Evolutionary conservation across 352 stramenopile species (phyloP), one percentile per base, ranked within the genome.

Genomic region (Globisporangium nodosum): DNA sequence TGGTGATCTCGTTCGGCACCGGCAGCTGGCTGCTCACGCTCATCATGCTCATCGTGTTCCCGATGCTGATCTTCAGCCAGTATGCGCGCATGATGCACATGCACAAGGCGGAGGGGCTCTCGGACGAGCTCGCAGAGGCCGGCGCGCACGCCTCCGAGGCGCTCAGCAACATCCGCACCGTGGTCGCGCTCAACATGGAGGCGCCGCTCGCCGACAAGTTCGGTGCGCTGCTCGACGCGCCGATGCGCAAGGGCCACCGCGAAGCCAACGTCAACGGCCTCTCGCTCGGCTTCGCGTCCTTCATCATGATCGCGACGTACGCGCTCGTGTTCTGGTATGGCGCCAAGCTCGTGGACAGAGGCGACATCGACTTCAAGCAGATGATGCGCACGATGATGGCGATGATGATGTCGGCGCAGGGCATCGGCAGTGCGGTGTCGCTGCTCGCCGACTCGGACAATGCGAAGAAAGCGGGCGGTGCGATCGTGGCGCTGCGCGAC

Each of bases 281-380:
- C 3, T 60, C 58, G 33, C 40, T 74, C 65, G 96, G 64, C 49
- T 97, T 68, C 57, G 90, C 42, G 71, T 96, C 68, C 11, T 70
- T 77, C 6, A 63, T 76, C 31, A 64, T 70, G 39, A 70, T 81
- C 31, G 72, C 67, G 1, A 52, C 56, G 15, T 78, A 81, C 46
- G 66, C 77, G 31, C 60, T 89, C 35, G 65, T 78, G n/a, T 87
- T 87, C 58, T 85, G 73, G 66, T 79, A 85, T 56, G 77, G 77
- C 30, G 77, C 72, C 0, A 64, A 56, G 56, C 50, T 85, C 20
- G 74, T 87, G 5, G 52, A 64, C 21, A 53, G 61, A 35, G 65
- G 60, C 15, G 52, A 63, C 12, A 82, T 88, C n/a, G 66, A 56
- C 3, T 86, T 83, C 52, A 35, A 67, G 42, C 52, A 82, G 49